phyloP scores from a whole-genome alignment of 2,329 filamentous ascomycete genomes.

The Talaromyces sp. region DNA sequence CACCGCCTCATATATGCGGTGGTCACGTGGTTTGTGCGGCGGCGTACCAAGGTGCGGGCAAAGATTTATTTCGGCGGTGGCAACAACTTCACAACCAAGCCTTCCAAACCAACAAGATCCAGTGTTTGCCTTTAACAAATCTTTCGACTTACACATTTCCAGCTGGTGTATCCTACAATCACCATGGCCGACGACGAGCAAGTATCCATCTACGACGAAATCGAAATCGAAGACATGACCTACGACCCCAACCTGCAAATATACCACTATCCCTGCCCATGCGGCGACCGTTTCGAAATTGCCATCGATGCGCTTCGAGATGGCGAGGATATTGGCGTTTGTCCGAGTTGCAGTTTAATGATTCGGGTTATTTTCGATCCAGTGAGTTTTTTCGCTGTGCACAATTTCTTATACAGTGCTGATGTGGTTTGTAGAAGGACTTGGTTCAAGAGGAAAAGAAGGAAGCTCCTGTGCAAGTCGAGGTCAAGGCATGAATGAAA shows the following conservation, averaged over 20 bases:
- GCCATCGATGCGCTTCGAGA: slow-evolving; percentile 76
- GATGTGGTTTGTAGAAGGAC: slow-evolving; percentile 8
- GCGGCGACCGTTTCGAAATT: slow-evolving; percentile 94
- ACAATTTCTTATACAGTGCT: not conserved
- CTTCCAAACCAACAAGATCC: not conserved
- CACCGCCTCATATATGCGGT: not conserved
- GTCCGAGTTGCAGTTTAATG: slow-evolving; percentile 95
- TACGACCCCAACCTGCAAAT: slow-evolving; percentile 76
- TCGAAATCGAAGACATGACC: slow-evolving; percentile 98
- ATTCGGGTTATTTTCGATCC: slow-evolving; percentile 88
- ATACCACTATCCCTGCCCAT: slow-evolving; percentile 95
- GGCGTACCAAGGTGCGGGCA: not conserved
- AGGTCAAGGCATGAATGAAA: slow-evolving; percentile 33
- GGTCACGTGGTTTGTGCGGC: not conserved
- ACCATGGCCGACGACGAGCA: slow-evolving; percentile 55
- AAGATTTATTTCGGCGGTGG: not conserved
- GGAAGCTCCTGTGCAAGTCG: slow-evolving; percentile 23
- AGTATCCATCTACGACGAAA: slow-evolving; percentile 85
- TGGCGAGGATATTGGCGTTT: slow-evolving; percentile 90
- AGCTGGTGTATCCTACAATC: not conserved
- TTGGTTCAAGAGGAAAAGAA: slow-evolving; percentile 11
- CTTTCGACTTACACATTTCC: not conserved
- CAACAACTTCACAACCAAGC: not conserved
- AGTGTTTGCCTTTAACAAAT: not conserved
- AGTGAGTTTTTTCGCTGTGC: slow-evolving; percentile 44